Evolutionary conservation across 2,329 filamentous ascomycete genomes (phyloP).

Genomic region (Sordariomycetes sp.): DNA sequence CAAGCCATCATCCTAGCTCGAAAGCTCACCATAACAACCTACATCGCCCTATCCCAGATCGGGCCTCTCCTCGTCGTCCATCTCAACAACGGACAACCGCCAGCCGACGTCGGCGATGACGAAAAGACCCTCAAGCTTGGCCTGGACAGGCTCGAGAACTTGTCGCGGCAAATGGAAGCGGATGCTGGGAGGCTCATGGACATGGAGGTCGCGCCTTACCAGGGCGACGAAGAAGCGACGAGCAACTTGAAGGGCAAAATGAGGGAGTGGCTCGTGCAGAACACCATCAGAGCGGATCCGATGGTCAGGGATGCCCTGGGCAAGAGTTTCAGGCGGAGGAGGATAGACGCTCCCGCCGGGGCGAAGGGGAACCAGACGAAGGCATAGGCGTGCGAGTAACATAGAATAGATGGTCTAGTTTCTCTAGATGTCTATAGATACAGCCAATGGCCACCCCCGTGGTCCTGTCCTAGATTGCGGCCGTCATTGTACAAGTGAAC

Average conservation of each 20-base stretch:
- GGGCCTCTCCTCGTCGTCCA: conserved; percentile 53
- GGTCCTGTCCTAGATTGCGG: no score
- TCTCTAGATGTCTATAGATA: no score
- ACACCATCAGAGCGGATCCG: conserved; percentile 68
- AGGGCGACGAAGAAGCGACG: conserved; percentile 57
- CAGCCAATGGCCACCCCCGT: no score
- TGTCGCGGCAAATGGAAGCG: conserved; percentile 51
- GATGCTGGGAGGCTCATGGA: conserved; percentile 64
- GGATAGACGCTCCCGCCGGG: conserved; percentile 52
- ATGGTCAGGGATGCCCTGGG: conserved; percentile 77
- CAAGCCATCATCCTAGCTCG: conserved; percentile 71
- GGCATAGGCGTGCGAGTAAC: no score
- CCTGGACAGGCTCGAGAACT: conserved; percentile 55
- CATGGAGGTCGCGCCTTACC: conserved; percentile 74
- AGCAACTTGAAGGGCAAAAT: conserved; percentile 56
- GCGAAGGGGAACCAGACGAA: conserved; percentile 36
- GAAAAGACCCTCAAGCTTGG: conserved; percentile 49
- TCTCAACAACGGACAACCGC: conserved; percentile 16
- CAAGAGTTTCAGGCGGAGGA: conserved; percentile 52
- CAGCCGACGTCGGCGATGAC: conserved; percentile 20
- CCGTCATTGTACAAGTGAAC: no score
- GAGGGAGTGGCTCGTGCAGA: conserved; percentile 81
- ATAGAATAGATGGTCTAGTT: no score
- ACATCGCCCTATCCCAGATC: conserved; percentile 76
- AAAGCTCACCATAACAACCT: conserved; percentile 67